Base-by-base conservation (phyloP, 176 grass and related monocot genomes). In the Zea luxurians region DNA sequence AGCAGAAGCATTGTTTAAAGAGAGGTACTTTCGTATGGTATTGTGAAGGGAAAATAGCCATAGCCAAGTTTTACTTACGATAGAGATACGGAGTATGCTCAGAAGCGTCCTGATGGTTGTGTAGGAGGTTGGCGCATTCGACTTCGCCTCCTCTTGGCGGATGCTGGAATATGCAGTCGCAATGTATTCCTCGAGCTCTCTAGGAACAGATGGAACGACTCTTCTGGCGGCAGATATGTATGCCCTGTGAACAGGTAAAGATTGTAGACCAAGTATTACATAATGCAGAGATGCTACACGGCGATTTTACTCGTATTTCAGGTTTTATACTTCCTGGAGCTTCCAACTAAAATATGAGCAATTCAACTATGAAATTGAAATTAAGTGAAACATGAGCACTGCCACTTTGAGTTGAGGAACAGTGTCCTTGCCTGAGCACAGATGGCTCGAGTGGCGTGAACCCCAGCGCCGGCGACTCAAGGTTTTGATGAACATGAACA, bases 101-200 rank as follows among this genome's bases (percentile, higher is more conserved):
- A 99, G 80, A 49, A 96, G 96, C 47, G 96, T 99, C 57, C 96
- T 88, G 59, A 99, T 88, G 37, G 96, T 99, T 63, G 96, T 99
- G 55, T 99, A 99, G 77, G 96, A 96, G 68, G 94, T 90, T 8
- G 96, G 96, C 53, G 96, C 96, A 79, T 99, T 99, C 21, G 96
- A 99, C 85, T 92, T 99, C n/a, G 96, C 90, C 85, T 99, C 96
- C 75, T 99, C 96, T 83, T 99, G 96, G 49, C 96, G 89, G 79
- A 99, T 96, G 82, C 96, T 99, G 48, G 96, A 83, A 85, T 99
- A 99, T 60, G 96, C 96, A 76, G 88, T 96, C 61, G 96, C 96
- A 27, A 99, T 91, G 81, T 99, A 99, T 83, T 99, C 96, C 88
- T 99, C 96, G 1, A 99, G 90, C 37, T 96, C 92, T 37, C 73